Base-by-base conservation (phyloP, 495 filamentous ascomycete species). In the Cryomyces antarcticus region DNA sequence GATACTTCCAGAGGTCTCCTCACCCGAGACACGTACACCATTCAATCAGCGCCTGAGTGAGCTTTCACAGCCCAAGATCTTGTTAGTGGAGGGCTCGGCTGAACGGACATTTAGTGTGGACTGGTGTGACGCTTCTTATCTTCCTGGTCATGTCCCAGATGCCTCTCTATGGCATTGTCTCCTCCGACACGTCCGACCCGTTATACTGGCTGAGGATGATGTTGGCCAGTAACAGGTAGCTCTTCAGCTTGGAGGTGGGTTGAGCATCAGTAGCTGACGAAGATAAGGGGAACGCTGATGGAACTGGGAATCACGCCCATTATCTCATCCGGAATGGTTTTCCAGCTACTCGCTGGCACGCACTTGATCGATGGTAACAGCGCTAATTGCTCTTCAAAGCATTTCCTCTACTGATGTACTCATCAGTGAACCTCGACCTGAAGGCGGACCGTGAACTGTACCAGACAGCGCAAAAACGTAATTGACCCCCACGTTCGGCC, bases 151-250 rank as follows among this genome's bases (percentile, higher is more conserved):
- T 99, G 92, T 93, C 82, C 66, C 89, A 99, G 66, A 96, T 99
- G 89, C 33, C 33, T 10, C 33, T 36, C 9, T 36, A 36, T 13
- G 33, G 85, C 62, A 93, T 92, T 61, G 85, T 93, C 50, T 92
- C 88, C 43, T 94, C 88, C 48, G 89, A 97, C 66, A 62, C 47
- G 13, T 60, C 61, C 38, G 92, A 99, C 68, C 92, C 92, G 48
- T 68, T 99, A 57, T 99, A 96, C 77, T 99, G 92, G 92, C 73
- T 99, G 54, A 79, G 92, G 59, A 96, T 96, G 88, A 93, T 97
- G 86, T 67, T 96, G 71, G 92, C 92, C 56, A 92, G 82, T 81
- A 99, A 99, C 11, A 13, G 33, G 33, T 13, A 10, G 9, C 33
- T 36, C 12, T 36, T 36, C 12, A 13, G 12, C 33, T 9, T 96